Conservation (phyloP, 2,329 filamentous ascomycete species). For the Cladosporium sp. region DNA sequence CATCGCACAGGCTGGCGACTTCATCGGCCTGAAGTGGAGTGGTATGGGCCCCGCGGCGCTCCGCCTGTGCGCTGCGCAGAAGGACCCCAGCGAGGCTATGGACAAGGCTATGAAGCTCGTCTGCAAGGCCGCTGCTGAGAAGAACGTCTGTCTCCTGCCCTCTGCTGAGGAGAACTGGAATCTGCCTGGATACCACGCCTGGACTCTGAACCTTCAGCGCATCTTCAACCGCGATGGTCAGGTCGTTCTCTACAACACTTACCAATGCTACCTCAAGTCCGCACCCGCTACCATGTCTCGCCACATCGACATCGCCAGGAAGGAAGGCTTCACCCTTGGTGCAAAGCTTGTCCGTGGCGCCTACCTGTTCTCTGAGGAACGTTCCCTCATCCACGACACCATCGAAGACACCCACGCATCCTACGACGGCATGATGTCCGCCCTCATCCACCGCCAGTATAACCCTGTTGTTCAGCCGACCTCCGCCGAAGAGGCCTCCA, state of each 20-base stretch:
- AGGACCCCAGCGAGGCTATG: slow-evolving; percentile 60
- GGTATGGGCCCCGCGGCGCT: slow-evolving; percentile 74
- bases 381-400: slow-evolving; percentile 48
- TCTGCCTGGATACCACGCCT: slow-evolving; percentile 74
- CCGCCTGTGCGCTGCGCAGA: slow-evolving; percentile 57
- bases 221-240: slow-evolving; percentile 41
- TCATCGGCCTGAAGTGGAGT: slow-evolving; percentile 63
- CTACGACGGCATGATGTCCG: slow-evolving; percentile 67
- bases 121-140: slow-evolving; percentile 64
- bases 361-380: slow-evolving; percentile 49
- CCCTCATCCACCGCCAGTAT: slow-evolving; percentile 62
- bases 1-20: slow-evolving; percentile 48
- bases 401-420: slow-evolving; percentile 52
- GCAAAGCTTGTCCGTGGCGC: slow-evolving; percentile 55
- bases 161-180: slow-evolving; percentile 80
- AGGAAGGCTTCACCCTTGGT: slow-evolving; percentile 49
- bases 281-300: slow-evolving; percentile 39
- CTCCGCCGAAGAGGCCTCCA: slow-evolving; percentile 17
- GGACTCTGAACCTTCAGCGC: slow-evolving; percentile 62
- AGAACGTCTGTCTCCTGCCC: slow-evolving; percentile 70
- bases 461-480: slow-evolving; percentile 46
- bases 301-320: slow-evolving; percentile 43
- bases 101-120: slow-evolving; percentile 66
- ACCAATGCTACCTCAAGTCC: slow-evolving; percentile 53
- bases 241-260: slow-evolving; percentile 67